Evolutionary conservation across 2,329 filamentous ascomycete genomes (phyloP).

Genomic region (Apiospora pterosperma): DNA sequence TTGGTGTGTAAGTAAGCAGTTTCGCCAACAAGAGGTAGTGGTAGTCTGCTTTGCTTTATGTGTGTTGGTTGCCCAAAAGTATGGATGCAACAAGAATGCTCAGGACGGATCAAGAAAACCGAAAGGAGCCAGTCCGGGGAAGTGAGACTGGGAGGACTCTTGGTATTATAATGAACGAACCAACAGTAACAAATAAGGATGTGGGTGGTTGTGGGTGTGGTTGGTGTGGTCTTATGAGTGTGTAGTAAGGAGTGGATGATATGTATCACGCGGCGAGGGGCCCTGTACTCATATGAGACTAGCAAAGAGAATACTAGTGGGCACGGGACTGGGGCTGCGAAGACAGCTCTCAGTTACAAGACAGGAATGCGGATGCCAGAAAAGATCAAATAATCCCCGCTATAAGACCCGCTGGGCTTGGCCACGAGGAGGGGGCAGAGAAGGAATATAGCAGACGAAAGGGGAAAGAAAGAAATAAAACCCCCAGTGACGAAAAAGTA

Average conservation of each 20-base stretch:
- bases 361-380: constrained; percentile 4
- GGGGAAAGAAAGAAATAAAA: constrained; percentile 7
- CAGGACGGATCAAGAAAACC: neutral
- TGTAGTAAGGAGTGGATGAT: constrained; percentile 2
- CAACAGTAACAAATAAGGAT: neutral
- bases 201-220: constrained; percentile 11
- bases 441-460: constrained; percentile 21
- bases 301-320: neutral
- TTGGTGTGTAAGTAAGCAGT: constrained; percentile 13
- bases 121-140: constrained; percentile 4
- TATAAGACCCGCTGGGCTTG: constrained; percentile 1
- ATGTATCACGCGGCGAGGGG: constrained; percentile 27
- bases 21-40: neutral
- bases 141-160: constrained; percentile 3
- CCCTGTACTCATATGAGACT: neutral
- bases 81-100: neutral
- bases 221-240: constrained; percentile 5
- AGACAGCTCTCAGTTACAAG: constrained; percentile 3
- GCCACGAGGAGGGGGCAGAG: neutral
- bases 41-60: neutral
- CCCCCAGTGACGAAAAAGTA: neutral
- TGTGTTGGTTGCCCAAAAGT: neutral
- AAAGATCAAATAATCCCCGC: neutral
- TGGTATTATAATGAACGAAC: constrained; percentile 12
- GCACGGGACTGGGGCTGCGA: neutral